phyloP scores from a whole-genome alignment of 257 asterid species.

The Fraxinus anomala region DNA sequence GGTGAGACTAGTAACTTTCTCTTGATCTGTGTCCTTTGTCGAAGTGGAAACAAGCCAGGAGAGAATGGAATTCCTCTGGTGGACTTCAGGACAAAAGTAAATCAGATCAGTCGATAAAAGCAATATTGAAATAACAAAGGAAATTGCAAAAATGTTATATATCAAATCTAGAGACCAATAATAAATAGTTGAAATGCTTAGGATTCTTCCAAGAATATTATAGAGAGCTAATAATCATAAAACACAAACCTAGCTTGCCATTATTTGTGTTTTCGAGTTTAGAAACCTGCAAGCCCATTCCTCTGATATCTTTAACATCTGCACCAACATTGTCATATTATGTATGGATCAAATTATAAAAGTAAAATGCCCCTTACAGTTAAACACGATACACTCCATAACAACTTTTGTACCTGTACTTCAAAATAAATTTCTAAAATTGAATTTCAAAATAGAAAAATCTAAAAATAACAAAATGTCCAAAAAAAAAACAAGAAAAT shows the following conservation, averaged over 20 bases:
- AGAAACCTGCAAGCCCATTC: conserved; percentile 96
- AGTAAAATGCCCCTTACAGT: neutral
- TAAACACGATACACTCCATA: neutral
- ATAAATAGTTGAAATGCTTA: conserved; percentile 3
- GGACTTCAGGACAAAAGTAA: conserved; percentile 46
- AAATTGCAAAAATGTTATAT: neutral
- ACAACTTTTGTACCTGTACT: neutral
- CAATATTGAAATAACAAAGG: conserved; percentile 14
- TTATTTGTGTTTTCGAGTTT: conserved; percentile 79
- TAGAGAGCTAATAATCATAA: conserved; percentile 12
- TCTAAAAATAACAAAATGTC: neutral
- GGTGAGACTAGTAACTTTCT: conserved; percentile 29
- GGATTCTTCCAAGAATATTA: conserved; percentile 16
- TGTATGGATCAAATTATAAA: neutral
- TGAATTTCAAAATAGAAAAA: neutral
- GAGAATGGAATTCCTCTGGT: conserved; percentile 62
- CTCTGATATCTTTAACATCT: conserved; percentile 90
- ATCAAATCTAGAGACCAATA: conserved; percentile 12
- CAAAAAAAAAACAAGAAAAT: neutral
- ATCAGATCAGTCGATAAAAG: conserved; percentile 17
- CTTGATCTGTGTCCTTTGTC: conserved; percentile 38
- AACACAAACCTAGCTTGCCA: conserved; percentile 57
- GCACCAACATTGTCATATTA: conserved; percentile 25
- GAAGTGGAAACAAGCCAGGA: conserved; percentile 75
- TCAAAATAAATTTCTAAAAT: neutral